phyloP scores from a whole-genome alignment of 2,329 filamentous ascomycete species.

The Akanthomyces dipterigenus region DNA sequence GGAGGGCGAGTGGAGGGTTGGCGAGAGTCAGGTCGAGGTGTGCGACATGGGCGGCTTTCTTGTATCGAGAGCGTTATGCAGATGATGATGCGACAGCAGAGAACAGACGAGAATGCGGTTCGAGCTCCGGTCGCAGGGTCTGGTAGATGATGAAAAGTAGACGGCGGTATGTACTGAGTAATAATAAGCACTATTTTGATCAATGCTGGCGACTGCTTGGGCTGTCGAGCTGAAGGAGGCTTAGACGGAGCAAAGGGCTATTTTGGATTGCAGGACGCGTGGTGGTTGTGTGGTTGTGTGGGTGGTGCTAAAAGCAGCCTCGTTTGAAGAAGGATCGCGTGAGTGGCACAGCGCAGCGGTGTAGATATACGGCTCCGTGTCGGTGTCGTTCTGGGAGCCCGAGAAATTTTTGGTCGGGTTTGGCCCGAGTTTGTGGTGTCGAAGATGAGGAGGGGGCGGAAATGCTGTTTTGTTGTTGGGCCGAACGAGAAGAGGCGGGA shows the following conservation, averaged over 20 bases:
- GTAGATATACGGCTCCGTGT: no score
- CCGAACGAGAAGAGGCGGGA: background rate
- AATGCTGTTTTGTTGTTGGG: background rate
- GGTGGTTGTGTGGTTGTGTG: background rate
- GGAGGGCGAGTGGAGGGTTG: background rate
- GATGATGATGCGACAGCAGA: background rate
- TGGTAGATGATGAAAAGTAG: background rate
- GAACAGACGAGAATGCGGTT: background rate
- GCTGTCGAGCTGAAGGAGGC: constrained; percentile 1
- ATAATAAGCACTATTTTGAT: background rate
- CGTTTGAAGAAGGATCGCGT: background rate
- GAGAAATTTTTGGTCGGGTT: background rate
- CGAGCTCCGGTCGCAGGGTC: background rate
- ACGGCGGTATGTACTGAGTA: background rate
- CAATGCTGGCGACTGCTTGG: background rate
- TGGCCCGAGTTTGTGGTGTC: background rate
- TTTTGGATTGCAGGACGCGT: constrained; percentile 4
- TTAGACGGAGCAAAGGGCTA: background rate
- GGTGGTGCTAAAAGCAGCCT: background rate
- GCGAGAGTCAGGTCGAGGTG: background rate
- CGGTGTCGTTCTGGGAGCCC: background rate
- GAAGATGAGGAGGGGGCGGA: background rate
- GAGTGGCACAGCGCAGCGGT: background rate
- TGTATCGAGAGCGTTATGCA: no score
- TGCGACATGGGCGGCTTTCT: constrained; percentile 2